Evolutionary conservation across 2,329 filamentous ascomycete genomes (phyloP), one percentile per base, ranked within the genome.

Genomic region (Colletotrichum costaricense): DNA sequence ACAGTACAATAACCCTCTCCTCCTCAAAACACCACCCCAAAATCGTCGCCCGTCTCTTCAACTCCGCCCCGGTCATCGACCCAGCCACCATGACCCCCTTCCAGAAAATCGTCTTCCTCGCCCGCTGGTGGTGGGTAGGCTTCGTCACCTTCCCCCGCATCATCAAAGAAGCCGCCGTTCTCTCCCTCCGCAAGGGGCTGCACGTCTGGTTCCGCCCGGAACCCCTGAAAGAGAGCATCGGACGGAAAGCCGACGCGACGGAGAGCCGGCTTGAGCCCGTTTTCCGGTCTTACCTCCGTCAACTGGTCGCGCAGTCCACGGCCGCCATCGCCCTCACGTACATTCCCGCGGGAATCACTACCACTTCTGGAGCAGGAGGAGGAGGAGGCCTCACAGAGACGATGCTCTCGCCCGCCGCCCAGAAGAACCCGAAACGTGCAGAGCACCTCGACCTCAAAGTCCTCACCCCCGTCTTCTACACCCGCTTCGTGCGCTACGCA

Each of bases 151-250:
- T 92, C 75, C 91, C 92, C 2, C 86, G 92, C 30, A 93, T 93
- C 59, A 79, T 91, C 24, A 88, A 86, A 67, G 87, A 94, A 80
- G 92, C 91, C 1, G 84, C 79, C 2, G 82, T 80, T 16, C 83
- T 94, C 5, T 91, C 89, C 79, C 90, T 91, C 79, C 79, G 80
- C 30, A 84, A 85, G 42, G 86, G 86, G 46, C 84, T 94, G 33
- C 88, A 91, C 72, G 89, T 94, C 55, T 93, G 91, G 88, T 90
- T 88, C 76, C 84, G 89, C 22, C 92, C 91, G 0, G 91, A 94
- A 78, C 90, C 92, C 1, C 82, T 88, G 6, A 84, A 84, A 30
- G 84, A 86, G 2, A 92, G 87, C 73, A 84, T 92, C 8, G 85
- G 87, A 1, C 86, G 91, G 6, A 78, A 81, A 14, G 89, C 91